These are phyloP conservation scores for Catenaria anguillulae DNA, from an alignment of 371 early-diverging fungal genomes.

Conservation along the genomic window DNA sequence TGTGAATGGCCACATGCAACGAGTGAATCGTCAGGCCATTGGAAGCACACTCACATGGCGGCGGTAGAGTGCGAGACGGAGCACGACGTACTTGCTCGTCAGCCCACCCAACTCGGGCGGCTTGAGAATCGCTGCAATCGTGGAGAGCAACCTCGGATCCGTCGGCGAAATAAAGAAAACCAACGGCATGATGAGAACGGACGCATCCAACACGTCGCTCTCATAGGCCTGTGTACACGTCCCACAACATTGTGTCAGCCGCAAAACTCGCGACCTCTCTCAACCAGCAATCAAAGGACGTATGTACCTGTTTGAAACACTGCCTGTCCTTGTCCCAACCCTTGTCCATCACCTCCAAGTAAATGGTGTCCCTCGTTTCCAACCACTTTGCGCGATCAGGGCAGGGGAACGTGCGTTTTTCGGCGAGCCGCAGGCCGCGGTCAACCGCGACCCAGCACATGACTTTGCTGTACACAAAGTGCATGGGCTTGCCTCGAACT, in stretches of 20 bases:
- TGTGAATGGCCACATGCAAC: too few species aligned
- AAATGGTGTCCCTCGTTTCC: constrained; percentile 45
- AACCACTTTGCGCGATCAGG: constrained; percentile 43
- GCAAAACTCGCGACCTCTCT: too few species aligned
- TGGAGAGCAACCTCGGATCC: constrained; percentile 56
- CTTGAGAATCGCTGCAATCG: constrained; percentile 44
- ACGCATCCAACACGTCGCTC: constrained; percentile 42
- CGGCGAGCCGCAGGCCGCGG: constrained; percentile 43
- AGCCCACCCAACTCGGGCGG: constrained; percentile 62
- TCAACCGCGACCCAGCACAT: constrained; percentile 82
- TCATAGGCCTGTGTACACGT: too few species aligned
- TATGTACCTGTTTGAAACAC: constrained; percentile 50
- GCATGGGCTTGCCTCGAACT: constrained; percentile 45
- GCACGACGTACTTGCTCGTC: too few species aligned
- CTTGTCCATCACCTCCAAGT: constrained; percentile 49
- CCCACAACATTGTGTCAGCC: too few species aligned
- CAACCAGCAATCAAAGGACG: too few species aligned
- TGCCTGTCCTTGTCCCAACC: constrained; percentile 43
- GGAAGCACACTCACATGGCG: too few species aligned
- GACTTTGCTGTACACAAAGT: constrained; percentile 59
- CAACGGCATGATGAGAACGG: constrained; percentile 64
- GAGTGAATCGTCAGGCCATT: too few species aligned
- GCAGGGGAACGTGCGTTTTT: constrained; percentile 63
- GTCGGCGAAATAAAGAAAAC: constrained; percentile 50
- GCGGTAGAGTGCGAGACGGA: too few species aligned